phyloP scores from a whole-genome alignment of 768 basidiomycete genomes.

The Mycena galopus region DNA sequence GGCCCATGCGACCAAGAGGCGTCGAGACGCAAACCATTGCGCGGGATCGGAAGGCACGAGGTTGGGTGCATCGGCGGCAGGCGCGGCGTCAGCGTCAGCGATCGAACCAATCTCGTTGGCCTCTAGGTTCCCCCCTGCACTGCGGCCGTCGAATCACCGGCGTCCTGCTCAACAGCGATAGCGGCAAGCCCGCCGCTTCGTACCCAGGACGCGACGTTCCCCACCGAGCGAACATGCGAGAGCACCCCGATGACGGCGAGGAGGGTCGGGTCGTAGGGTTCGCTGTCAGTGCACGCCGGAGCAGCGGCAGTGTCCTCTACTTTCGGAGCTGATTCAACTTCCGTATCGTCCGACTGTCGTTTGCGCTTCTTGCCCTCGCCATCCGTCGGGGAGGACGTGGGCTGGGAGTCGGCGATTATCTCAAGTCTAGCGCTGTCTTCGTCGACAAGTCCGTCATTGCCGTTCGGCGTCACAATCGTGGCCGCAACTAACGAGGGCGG shows the following conservation, averaged over 20 bases:
- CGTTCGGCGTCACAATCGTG: no score
- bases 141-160: no score
- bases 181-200: constrained; percentile 54
- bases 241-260: constrained; percentile 65
- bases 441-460: not conserved
- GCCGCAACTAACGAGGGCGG: not conserved
- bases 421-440: not conserved
- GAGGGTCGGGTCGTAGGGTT: constrained; percentile 53
- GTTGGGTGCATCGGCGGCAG: not conserved
- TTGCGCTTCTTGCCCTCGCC: constrained; percentile 32
- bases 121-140: no score
- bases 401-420: not conserved
- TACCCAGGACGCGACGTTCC: constrained; percentile 65
- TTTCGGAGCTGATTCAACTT: not conserved
- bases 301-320: not conserved
- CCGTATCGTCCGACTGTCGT: not conserved
- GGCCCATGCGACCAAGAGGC: constrained; percentile 64
- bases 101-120: no score
- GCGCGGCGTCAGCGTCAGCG: not conserved
- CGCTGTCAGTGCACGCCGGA: constrained; percentile 27
- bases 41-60: constrained; percentile 2
- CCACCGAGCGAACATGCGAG: constrained; percentile 56
- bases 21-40: constrained; percentile 68
- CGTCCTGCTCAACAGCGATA: constrained; percentile 18
- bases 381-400: not conserved